Percentiles rank a stretch among this genome's conserved stretches.
phyloP scores from a whole-genome alignment of 1,284 basidiomycete species.

The Cutaneotrichosporon dermatis region DNA sequence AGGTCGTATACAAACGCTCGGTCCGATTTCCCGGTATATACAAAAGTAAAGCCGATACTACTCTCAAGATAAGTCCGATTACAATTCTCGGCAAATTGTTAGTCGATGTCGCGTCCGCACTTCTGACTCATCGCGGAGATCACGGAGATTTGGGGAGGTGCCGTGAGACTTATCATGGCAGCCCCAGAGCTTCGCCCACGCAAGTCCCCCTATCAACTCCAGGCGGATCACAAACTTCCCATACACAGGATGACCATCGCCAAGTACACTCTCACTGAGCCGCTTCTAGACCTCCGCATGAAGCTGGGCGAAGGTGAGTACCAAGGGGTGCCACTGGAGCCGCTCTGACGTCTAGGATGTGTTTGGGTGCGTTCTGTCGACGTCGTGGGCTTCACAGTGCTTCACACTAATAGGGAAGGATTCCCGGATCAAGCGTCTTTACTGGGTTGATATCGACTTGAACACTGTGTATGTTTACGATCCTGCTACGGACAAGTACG shows the following conservation, averaged over 20 bases:
- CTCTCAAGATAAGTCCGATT: too few relatives aligned
- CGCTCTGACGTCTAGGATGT: neutral
- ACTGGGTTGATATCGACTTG: constrained; percentile 29
- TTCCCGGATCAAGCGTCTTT: constrained; percentile 17
- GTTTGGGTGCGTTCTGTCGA: constrained; percentile 10
- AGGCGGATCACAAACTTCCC: too few relatives aligned
- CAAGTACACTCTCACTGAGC: constrained; percentile 11
- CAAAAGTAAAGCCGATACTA: too few relatives aligned
- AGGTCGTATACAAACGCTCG: too few relatives aligned
- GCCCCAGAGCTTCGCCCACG: neutral
- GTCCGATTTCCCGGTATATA: too few relatives aligned
- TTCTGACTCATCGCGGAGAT: too few relatives aligned
- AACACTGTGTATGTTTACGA: constrained; percentile 22
- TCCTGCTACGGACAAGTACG: constrained; percentile 14
- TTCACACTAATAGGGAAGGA: constrained; percentile 11
- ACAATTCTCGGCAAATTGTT: too few relatives aligned
- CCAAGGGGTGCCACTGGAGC: neutral
- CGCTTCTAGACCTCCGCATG: constrained; percentile 17
- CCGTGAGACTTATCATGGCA: neutral
- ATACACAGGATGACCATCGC: neutral
- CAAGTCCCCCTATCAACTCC: neutral
- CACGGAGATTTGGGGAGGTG: too few relatives aligned
- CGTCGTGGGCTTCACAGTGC: neutral
- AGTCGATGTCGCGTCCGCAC: too few relatives aligned
- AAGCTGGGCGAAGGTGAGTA: constrained; percentile 22